Base-by-base conservation (phyloP, 129 eudicot genomes). In the Cynara cardunculus region DNA sequence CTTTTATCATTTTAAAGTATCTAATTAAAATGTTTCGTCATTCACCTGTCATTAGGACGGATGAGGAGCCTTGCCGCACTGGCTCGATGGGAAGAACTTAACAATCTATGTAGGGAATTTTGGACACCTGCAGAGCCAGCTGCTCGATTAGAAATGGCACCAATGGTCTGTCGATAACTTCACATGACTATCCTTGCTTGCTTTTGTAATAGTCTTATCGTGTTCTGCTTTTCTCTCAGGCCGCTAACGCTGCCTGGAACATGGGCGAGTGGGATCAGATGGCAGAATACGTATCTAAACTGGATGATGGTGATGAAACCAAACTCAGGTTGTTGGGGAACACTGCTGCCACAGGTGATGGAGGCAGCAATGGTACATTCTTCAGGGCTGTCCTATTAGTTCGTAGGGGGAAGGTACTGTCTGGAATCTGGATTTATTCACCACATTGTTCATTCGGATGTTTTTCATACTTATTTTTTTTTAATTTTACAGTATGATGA, bases 181-280 rank as follows among this genome's bases (percentile, higher is more conserved):
- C 77, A 31, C 25, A 27, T 9, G 13, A 53, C 59, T 12, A 79
- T 68, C 14, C 39, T 34, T 76, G 35, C 12, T 32, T 72, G 14
- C 56, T 37, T 81, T 76, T 75, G 24, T 69, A 53, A 53, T 53
- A 69, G 65, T 72, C 7, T 72, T 81, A 74, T 25, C 30, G 11
- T 79, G 21, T 34, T 25, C 78, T 64, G 9, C 65, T 7, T 31
- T 62, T 79, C 7, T 22, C 71, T 78, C 76, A 96, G 99, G 99
- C 99, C 88, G 98, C 99, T 77, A 84, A 24, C 72, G 97, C 99
- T 87, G 98, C 99, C 14, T 96, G 99, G 97, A 90, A 96, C 93
- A 90, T 96, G 99, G 95, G 97, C n/a, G 99, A 96, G 88, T 96
- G 99, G 99, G 99, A 96, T 83, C 99, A 92, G 88, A 96, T 96